Evolutionary conservation across 345 rosid genomes (phyloP).

Genomic region (Geranium rotundifolium): DNA sequence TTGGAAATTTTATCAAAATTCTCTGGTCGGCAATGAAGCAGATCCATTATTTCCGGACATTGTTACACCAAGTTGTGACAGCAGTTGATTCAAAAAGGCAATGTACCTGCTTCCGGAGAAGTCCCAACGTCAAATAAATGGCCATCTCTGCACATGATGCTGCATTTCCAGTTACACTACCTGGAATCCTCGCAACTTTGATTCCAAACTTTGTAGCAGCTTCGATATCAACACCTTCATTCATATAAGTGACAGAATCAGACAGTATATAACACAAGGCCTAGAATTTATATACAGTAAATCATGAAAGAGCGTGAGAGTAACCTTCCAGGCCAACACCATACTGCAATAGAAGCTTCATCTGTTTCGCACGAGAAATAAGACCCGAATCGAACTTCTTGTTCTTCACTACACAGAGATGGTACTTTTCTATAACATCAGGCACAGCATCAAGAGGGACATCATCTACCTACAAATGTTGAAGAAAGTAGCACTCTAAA

Average conservation of each 20-base stretch:
- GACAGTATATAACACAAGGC: too few species aligned
- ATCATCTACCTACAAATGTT: constrained; percentile 51
- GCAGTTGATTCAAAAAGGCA: too few species aligned
- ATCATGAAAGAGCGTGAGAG: constrained; percentile 6
- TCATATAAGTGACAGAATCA: not conserved
- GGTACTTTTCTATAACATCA: constrained; percentile 45
- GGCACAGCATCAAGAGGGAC: constrained; percentile 50
- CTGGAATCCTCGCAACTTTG: constrained; percentile 77
- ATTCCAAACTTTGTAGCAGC: constrained; percentile 74
- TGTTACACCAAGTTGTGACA: too few species aligned
- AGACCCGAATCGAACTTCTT: constrained; percentile 50
- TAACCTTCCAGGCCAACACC: constrained; percentile 93
- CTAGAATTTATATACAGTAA: not conserved
- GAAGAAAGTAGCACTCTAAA: too few species aligned
- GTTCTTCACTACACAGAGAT: constrained; percentile 46
- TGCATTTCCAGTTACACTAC: constrained; percentile 70
- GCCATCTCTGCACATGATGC: constrained; percentile 83
- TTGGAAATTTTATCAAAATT: too few species aligned
- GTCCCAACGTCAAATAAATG: constrained; percentile 68
- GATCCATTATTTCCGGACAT: too few species aligned
- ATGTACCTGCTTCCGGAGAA: constrained; percentile 71
- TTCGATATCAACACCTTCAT: constrained; percentile 67
- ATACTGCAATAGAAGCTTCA: constrained; percentile 77
- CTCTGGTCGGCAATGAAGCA: too few species aligned
- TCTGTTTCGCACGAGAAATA: constrained; percentile 48